phyloP scores from a whole-genome alignment of 2,329 filamentous ascomycete genomes.

The Hymenoscyphus linearis region DNA sequence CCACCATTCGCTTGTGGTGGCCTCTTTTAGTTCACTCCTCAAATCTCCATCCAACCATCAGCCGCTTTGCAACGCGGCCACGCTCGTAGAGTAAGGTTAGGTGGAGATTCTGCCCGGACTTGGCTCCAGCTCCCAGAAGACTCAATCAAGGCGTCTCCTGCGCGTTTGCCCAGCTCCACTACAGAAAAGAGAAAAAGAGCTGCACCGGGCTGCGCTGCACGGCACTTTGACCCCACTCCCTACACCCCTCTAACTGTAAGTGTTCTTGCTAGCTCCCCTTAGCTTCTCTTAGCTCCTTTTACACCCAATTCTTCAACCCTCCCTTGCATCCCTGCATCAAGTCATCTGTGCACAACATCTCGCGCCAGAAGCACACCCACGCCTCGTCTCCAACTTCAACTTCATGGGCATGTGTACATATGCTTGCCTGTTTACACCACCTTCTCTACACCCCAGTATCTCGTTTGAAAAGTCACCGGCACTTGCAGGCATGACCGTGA shows the following conservation, averaged over 20 bases:
- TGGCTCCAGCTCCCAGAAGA: neutral
- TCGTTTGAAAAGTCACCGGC: conserved; percentile 23
- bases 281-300: neutral
- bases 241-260: neutral
- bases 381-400: conserved; percentile 11
- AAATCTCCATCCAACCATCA: conserved; percentile 23
- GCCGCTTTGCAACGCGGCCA: conserved; percentile 17
- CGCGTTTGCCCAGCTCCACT: conserved; percentile 4
- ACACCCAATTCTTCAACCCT: conserved; percentile 9
- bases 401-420: conserved; percentile 18
- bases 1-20: conserved; percentile 21
- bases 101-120: conserved; percentile 10
- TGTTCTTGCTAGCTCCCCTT: neutral
- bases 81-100: conserved; percentile 10
- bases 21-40: conserved; percentile 16
- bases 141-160: neutral
- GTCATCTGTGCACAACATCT: conserved; percentile 26
- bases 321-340: conserved; percentile 25
- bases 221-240: conserved; percentile 5
- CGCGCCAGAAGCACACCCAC: conserved; percentile 7
- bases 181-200: neutral
- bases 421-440: conserved; percentile 11
- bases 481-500: conserved; percentile 24
- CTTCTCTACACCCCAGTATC: conserved; percentile 8
- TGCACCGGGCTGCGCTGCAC: neutral